Evolutionary conservation across 2,329 filamentous ascomycete species (phyloP), one percentile per base, ranked within the genome.

Genomic region (Cladosporium colombiae): DNA sequence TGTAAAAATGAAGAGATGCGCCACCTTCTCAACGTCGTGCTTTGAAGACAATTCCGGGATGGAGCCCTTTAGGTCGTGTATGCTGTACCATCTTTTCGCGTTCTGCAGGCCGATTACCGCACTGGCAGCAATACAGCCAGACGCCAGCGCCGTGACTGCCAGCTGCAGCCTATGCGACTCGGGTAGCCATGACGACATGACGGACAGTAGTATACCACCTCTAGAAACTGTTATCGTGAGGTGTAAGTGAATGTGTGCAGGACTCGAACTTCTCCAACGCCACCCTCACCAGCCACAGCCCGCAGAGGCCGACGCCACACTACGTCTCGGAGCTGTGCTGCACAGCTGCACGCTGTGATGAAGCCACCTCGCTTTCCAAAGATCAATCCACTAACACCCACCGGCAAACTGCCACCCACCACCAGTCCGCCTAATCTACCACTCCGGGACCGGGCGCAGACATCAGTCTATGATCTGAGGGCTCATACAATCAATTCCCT

Each of bases 81-180:
- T 81, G 58, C 82, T 83, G 70, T 85, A 84, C 72, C 81, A 82
- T 66, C 85, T 80, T 69, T 80, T 81, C 40, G 84, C 80, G 63
- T 84, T 81, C 73, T 88, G 86, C 62, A 85, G 81, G 3, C 85
- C 84, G 56, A 88, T 77, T 56, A 88, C 86, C 1, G 84, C 81
- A 69, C 81, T 80, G 5, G 79, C 81, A 29, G 83, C 81, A 6
- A 84, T 73, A 8, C 79, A 78, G 13, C 80, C 80, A 5, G 83
- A 83, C 11, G 83, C 76, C 25, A 91, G 81, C 2, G 91, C 91
- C 0, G 91, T 92, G 3, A 89, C 86, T 21, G 88, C 85, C 40
- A 95, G 81, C 76, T 93, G 91, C 50, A 81, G 77, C 71, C 80
- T 77, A 73, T 83, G 82, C 49, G 80, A 82, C 46, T 79, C 75